These are phyloP conservation scores for Aaosphaeria arxii DNA, from an alignment of 2,329 filamentous ascomycete genomes.

Conservation along the genomic window DNA sequence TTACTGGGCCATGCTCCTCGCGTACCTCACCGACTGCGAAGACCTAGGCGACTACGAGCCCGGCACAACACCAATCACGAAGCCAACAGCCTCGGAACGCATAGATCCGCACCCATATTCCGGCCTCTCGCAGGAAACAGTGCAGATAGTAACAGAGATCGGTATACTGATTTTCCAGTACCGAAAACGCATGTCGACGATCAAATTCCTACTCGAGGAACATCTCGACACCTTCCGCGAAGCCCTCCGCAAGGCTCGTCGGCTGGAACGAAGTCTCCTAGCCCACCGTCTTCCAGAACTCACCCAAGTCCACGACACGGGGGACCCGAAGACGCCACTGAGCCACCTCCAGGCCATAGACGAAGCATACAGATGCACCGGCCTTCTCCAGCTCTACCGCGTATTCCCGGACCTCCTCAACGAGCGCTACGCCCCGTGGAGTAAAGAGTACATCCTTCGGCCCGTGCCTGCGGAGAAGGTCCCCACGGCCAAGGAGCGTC, in stretches of 20 bases:
- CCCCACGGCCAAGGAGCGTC: background rate
- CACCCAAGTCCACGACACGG: background rate
- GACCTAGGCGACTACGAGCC: background rate
- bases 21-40: background rate
- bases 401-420: background rate
- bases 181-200: background rate
- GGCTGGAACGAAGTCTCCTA: background rate
- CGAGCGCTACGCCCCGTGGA: background rate
- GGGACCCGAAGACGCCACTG: background rate
- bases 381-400: background rate
- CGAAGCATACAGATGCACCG: background rate
- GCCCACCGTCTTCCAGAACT: background rate
- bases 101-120: background rate
- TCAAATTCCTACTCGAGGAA: background rate
- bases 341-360: background rate
- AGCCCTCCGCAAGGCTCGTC: background rate
- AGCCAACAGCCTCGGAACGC: background rate
- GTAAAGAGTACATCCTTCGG: background rate
- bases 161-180: background rate
- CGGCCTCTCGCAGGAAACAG: background rate
- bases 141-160: background rate
- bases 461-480: background rate
- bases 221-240: background rate
- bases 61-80: background rate
- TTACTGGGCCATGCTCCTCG: background rate